Base-by-base conservation (phyloP, 495 filamentous ascomycete species). In the Aspergillus avenaceus region DNA sequence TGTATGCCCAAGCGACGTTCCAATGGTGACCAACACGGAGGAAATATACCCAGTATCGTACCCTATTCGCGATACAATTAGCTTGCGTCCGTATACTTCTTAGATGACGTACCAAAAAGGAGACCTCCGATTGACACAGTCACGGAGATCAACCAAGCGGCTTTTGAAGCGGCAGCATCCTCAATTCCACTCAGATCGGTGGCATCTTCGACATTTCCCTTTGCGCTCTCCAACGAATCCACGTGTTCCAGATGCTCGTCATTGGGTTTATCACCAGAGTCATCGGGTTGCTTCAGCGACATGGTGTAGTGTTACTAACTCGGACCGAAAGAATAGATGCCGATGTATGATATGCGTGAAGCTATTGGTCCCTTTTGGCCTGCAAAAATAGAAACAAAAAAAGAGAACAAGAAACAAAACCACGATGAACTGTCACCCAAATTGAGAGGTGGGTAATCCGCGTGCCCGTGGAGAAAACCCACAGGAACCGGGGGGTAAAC, bases 1-100 rank as follows among this genome's bases (percentile, higher is more conserved):
- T 1, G 52, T 55, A 29, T 64, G 45, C 24, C 64, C 61, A 18
- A 76, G 64, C 41, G 62, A 55, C 37, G 29, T 57, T 9, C 60
- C 60, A 25, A 76, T 54, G 38, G 73, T 71, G 26, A 76, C 69
- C 14, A 77, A 57, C 11, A 76, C 69, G 0, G 71, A 72, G 9
- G 69, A 73, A 45, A 78, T 78, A 59, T 75, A 67, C 25, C 74
- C 74, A 26, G 74, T 76, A 49, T 78, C 73, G 45, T 76, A 77
- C 9, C 73, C 32, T 36, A 36, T 36, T 2, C 7, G 18, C 2
- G 12, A 16, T 3, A 36, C 1, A 14, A 12, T 36, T 36, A 36
- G 32, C 18, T 36, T 36, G 13, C 12, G n/a, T 14, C 6, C 11
- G 12, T 8, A 8, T 8, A n/a, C 5, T n/a, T 8, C 14, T 8